Conservation (phyloP, 768 basidiomycete genomes). For the Tricholoma terreum region DNA sequence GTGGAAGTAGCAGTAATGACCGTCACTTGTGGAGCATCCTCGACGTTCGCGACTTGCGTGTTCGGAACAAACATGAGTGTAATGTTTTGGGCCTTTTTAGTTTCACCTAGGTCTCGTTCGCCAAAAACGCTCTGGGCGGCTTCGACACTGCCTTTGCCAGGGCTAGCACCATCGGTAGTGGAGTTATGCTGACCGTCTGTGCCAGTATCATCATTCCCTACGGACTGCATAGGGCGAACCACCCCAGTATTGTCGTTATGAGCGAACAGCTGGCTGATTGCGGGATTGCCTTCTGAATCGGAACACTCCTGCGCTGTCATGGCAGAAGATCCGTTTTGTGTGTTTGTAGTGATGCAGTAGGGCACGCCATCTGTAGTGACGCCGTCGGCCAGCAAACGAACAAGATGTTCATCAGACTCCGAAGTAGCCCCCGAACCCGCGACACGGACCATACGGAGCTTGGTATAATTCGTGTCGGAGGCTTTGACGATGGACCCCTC, state of each 20-base stretch:
- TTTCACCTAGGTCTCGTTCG: conserved; percentile 16
- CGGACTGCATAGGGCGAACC: conserved; percentile 52
- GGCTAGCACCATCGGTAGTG: conserved; percentile 4
- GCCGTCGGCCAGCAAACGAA: conserved; percentile 34
- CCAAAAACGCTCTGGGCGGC: conserved; percentile 15
- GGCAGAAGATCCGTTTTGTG: conserved; percentile 8
- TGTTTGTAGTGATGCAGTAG: conserved; percentile 46
- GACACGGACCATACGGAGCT: conserved; percentile 37
- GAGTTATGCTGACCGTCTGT: conserved; percentile 1
- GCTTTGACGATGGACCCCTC: conserved; percentile 42
- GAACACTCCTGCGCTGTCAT: conserved; percentile 49
- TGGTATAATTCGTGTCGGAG: conserved; percentile 44
- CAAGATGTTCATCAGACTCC: conserved; percentile 22
- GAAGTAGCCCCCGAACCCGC: conserved; percentile 4
- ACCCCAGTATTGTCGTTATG: conserved; percentile 47
- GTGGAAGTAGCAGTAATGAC: conserved; percentile 21
- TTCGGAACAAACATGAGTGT: conserved; percentile 51
- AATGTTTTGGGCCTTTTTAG: conserved; percentile 37
- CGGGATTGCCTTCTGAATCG: conserved; percentile 5
- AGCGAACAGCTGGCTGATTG: conserved; percentile 58
- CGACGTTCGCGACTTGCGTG: conserved; percentile 25
- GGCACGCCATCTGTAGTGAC: conserved; percentile 23
- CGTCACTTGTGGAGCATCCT: conserved; percentile 11
- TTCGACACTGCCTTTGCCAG: not conserved
- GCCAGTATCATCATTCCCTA: conserved; percentile 24